phyloP scores from a whole-genome alignment of 1,139 yeast species.

The Tardiomyces depauwii region DNA sequence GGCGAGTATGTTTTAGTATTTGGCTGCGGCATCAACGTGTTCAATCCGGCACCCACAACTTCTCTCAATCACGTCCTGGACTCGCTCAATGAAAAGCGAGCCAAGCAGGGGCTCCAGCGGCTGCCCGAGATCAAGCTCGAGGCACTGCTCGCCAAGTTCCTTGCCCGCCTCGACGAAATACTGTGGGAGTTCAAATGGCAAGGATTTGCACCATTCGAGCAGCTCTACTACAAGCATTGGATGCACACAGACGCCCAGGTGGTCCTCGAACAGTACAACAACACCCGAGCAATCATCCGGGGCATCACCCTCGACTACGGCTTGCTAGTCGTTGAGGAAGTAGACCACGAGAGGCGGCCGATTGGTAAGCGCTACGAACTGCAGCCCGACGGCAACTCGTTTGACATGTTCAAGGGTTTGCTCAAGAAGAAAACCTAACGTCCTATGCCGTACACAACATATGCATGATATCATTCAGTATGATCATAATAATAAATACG shows the following conservation, averaged over 20 bases:
- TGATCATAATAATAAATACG: not conserved
- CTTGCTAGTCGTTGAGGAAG: slow-evolving; percentile 62
- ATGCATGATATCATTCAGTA: not conserved
- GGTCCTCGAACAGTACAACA: slow-evolving; percentile 33
- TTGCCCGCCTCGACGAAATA: slow-evolving; percentile 54
- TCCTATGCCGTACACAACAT: not conserved
- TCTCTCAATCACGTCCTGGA: slow-evolving; percentile 65
- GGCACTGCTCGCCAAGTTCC: slow-evolving; percentile 53
- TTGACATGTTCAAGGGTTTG: slow-evolving; percentile 87
- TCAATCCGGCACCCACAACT: slow-evolving; percentile 84
- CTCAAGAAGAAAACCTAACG: slow-evolving; percentile 42
- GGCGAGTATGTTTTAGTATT: slow-evolving; percentile 49
- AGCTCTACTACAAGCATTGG: slow-evolving; percentile 76
- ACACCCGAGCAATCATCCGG: slow-evolving; percentile 48
- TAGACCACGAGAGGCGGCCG: slow-evolving; percentile 30
- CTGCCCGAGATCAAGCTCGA: slow-evolving; percentile 52
- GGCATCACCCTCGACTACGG: slow-evolving; percentile 88
- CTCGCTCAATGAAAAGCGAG: slow-evolving; percentile 40
- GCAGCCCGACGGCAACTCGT: slow-evolving; percentile 96
- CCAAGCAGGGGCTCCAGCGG: slow-evolving; percentile 27
- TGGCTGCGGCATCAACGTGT: slow-evolving; percentile 83
- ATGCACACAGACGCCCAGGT: slow-evolving; percentile 66
- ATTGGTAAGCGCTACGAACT: slow-evolving; percentile 52
- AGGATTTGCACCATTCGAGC: slow-evolving; percentile 63
- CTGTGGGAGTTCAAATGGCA: slow-evolving; percentile 44